These are phyloP conservation scores for Cutaneotrichosporon sp. DNA, from an alignment of 1,284 basidiomycete species.

Conservation along the genomic window DNA sequence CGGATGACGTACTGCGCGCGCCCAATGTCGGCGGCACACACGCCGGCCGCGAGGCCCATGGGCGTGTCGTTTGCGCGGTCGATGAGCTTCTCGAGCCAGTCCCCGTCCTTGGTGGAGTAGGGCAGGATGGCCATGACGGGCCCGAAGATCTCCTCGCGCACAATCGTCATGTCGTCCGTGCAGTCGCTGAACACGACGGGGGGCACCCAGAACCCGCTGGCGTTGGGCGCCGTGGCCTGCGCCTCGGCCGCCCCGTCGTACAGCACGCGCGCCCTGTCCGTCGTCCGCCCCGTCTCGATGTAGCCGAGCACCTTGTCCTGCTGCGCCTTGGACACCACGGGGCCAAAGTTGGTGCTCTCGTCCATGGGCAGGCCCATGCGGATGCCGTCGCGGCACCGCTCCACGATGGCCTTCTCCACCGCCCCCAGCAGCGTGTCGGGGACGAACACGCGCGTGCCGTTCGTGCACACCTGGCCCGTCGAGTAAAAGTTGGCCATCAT, in stretches of 20 bases:
- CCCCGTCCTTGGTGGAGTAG: constrained; percentile 45
- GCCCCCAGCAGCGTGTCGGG: constrained; percentile 13
- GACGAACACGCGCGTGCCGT: constrained; percentile 26
- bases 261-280: constrained; percentile 23
- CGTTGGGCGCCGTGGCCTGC: constrained; percentile 10
- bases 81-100: constrained; percentile 55
- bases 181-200: constrained; percentile 51
- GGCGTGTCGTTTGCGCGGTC: constrained; percentile 76
- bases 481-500: constrained; percentile 28
- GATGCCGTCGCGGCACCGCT: constrained; percentile 23
- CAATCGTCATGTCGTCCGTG: constrained; percentile 40
- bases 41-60: constrained; percentile 84
- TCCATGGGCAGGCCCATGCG: constrained; percentile 22
- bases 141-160: constrained; percentile 56
- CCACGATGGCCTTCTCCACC: constrained; percentile 16
- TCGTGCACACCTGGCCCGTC: constrained; percentile 26
- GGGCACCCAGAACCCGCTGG: constrained; percentile 35
- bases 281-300: constrained; percentile 19
- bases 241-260: constrained; percentile 18
- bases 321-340: constrained; percentile 22
- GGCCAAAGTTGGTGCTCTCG: constrained; percentile 22
- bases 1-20: constrained; percentile 82
- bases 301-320: constrained; percentile 20
- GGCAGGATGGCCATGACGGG: constrained; percentile 55
- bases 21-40: constrained; percentile 80